Percentiles rank a stretch among this genome's conserved stretches.
Evolutionary conservation across 495 filamentous ascomycete genomes (phyloP).

Genomic region (Aspergillus carlsbadensis): DNA sequence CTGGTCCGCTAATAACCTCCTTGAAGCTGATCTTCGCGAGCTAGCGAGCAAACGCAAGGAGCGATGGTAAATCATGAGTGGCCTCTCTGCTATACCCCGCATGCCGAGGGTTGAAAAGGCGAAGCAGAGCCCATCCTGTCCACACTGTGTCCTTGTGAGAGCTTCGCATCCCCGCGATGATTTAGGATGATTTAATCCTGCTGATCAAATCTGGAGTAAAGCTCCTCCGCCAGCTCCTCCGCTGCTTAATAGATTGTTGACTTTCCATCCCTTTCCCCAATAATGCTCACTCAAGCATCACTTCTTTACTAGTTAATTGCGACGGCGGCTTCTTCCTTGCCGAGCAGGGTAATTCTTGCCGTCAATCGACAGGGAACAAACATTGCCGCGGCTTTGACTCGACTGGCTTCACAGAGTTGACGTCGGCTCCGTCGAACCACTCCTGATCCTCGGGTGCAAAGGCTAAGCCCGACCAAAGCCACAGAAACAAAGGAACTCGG

Average conservation of each 20-base stretch:
- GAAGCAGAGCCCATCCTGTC: not conserved
- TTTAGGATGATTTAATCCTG: not conserved
- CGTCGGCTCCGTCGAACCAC: not conserved
- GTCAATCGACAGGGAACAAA: not conserved
- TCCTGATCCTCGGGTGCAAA: slow-evolving; percentile 1
- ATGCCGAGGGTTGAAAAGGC: slow-evolving; percentile 6
- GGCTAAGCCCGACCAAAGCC: not conserved
- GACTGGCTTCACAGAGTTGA: not conserved
- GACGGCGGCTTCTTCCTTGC: not conserved
- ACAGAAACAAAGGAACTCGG: not conserved
- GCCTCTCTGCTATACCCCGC: slow-evolving; percentile 6
- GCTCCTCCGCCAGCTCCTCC: not conserved
- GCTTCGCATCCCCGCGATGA: not conserved
- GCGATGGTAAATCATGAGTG: not conserved
- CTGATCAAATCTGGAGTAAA: not conserved
- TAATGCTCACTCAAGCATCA: not conserved
- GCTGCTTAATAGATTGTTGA: not conserved
- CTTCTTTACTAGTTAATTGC: too few relatives aligned
- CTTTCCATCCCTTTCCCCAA: not conserved
- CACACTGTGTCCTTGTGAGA: not conserved
- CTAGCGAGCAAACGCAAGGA: slow-evolving; percentile 1
- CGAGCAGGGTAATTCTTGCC: not conserved
- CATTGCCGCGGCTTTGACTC: not conserved
- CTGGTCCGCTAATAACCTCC: not conserved
- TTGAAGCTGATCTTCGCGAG: not conserved